Conservation (phyloP, 2,329 filamentous ascomycete species). For the Aspergillus vadensis region DNA sequence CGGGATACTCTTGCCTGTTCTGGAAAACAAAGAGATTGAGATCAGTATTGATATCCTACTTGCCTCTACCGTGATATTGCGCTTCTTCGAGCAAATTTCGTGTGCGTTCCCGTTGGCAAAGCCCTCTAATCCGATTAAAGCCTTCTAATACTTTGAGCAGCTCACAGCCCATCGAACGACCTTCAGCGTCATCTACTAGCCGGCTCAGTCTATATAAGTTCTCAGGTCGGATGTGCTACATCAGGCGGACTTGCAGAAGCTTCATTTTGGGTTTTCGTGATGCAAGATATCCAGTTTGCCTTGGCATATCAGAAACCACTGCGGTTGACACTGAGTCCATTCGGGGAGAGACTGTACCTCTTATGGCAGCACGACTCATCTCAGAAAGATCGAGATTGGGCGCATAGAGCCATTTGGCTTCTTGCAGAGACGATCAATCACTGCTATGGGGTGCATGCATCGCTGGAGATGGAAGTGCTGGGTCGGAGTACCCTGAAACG, state of each 20-base stretch:
- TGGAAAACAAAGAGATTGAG: constrained; percentile 34
- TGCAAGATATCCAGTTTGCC: constrained; percentile 40
- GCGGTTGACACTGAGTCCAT: constrained; percentile 33
- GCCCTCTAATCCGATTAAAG: neutral
- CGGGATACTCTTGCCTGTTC: constrained; percentile 36
- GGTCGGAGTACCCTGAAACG: constrained; percentile 25
- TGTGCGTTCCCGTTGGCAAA: constrained; percentile 24
- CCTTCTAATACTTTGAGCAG: constrained; percentile 20
- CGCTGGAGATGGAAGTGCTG: constrained; percentile 18
- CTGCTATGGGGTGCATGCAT: constrained; percentile 32
- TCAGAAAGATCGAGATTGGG: constrained; percentile 36
- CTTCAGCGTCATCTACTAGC: constrained; percentile 38
- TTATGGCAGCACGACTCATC: constrained; percentile 29
- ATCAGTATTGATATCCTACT: constrained; percentile 38
- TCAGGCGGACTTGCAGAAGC: constrained; percentile 36
- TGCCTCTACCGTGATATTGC: constrained; percentile 38
- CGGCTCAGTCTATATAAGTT: constrained; percentile 39
- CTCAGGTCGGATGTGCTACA: constrained; percentile 37
- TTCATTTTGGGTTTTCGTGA: constrained; percentile 40
- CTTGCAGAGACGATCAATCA: constrained; percentile 37
- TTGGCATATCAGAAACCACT: constrained; percentile 36
- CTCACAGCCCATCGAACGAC: constrained; percentile 36
- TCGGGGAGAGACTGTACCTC: constrained; percentile 32
- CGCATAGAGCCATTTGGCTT: constrained; percentile 37
- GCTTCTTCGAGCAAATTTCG: constrained; percentile 40